These are phyloP conservation scores for Penicillium sp. DNA, from an alignment of 2,329 filamentous ascomycete genomes.

Conservation along the genomic window DNA sequence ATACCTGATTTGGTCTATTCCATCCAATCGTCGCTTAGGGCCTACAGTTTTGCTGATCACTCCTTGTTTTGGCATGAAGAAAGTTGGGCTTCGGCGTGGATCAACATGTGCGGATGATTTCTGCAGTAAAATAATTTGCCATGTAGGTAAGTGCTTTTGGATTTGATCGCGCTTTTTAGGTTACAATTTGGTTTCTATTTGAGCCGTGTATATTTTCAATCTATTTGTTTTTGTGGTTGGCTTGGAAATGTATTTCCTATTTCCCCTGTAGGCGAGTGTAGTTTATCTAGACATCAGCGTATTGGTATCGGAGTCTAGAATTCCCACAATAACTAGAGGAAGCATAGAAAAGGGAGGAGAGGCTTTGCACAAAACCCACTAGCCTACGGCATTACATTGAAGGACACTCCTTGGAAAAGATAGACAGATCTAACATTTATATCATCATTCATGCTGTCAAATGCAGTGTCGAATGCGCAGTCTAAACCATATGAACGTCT, in stretches of 20 bases:
- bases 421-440: not conserved
- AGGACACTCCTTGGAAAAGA: not conserved
- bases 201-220: not conserved
- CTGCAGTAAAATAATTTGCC: not conserved
- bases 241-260: not conserved
- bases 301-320: not conserved
- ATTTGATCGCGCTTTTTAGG: not conserved
- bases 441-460: conserved; percentile 7
- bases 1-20: not conserved
- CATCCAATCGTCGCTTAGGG: not conserved
- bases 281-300: not conserved
- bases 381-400: not conserved
- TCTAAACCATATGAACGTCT: not conserved
- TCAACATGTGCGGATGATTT: not conserved
- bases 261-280: not conserved
- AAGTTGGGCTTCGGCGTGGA: not conserved
- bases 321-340: not conserved
- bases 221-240: not conserved
- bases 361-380: not conserved
- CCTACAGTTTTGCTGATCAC: not conserved
- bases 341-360: not conserved
- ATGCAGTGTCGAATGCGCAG: conserved; percentile 3
- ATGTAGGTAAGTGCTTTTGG: not conserved
- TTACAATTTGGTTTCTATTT: not conserved
- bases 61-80: not conserved